These are phyloP conservation scores for Ampelomyces quisqualis DNA, from an alignment of 2,329 filamentous ascomycete genomes.

Conservation along the genomic window DNA sequence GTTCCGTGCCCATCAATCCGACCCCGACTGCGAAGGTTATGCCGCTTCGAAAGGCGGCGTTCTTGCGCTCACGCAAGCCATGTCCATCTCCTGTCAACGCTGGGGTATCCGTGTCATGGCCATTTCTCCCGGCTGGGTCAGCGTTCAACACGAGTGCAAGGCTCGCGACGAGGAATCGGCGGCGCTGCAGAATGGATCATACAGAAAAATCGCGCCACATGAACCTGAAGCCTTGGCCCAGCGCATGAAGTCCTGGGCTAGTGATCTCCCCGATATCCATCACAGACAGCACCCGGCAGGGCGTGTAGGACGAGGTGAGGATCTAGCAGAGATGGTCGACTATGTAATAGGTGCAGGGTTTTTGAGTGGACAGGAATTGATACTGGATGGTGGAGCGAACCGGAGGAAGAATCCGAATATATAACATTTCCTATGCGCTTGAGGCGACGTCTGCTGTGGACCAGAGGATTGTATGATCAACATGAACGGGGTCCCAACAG, in stretches of 20 bases:
- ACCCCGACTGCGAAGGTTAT: conserved; percentile 53
- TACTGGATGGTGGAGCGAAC: conserved; percentile 25
- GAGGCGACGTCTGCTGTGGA: no score
- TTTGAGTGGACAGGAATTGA: conserved; percentile 40
- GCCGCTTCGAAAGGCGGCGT: conserved; percentile 53
- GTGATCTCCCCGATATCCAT: conserved; percentile 49
- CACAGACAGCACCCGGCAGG: conserved; percentile 53
- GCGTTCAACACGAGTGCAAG: conserved; percentile 48
- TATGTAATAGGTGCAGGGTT: conserved; percentile 46
- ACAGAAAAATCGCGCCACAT: conserved; percentile 19
- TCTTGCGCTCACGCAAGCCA: conserved; percentile 51
- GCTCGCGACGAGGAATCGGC: conserved; percentile 44
- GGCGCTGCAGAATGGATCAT: conserved; percentile 17
- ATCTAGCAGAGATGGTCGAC: conserved; percentile 47
- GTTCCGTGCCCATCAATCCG: conserved; percentile 53
- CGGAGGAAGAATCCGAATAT: conserved; percentile 28
- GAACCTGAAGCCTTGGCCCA: conserved; percentile 16
- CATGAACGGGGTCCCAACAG: no score
- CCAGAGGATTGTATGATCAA: no score
- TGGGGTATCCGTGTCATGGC: conserved; percentile 51
- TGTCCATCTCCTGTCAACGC: conserved; percentile 49
- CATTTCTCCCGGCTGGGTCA: conserved; percentile 54
- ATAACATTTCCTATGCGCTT: conserved; percentile 4
- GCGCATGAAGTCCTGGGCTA: conserved; percentile 44
- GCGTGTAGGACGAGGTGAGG: conserved; percentile 53